Base-by-base conservation (phyloP, 2,329 filamentous ascomycete genomes). In the Chaetomiaceae sp. region DNA sequence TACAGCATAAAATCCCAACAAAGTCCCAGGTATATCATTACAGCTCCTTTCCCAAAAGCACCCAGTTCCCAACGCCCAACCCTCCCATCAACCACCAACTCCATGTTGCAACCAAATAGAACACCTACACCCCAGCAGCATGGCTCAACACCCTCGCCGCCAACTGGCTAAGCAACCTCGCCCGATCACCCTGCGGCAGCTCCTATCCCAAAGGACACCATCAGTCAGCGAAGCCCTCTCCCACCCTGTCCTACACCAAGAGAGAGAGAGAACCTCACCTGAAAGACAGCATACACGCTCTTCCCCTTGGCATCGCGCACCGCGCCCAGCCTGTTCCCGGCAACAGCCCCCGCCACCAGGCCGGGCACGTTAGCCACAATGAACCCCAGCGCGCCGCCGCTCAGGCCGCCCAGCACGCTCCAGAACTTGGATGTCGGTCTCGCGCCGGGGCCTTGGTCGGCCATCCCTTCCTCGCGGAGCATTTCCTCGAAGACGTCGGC, bases 351-450 rank as follows among this genome's bases (percentile, higher is more conserved):
- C 0, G 92, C 92, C 34, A 97, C 71, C 65, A 92, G 80, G 0
- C 94, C 94, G 0, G 92, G 89, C 45, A 96, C 83, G 68, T 97
- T 97, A 25, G 87, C 94, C 23, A 97, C 81, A 62, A 99, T 99
- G 70, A 97, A 97, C 0, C 94, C 94, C 69, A 99, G 80, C 3
- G 90, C 89, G 12, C 87, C 92, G 29, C 94, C 94, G 66, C 89
- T 94, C 37, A 92, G 70, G 1, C 90, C 91, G 3, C 94, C 94
- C 1, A 96, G 68, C 59, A 96, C 71, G 53, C 84, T 80, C 92
- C 94, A 99, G 71, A 99, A 95, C 62, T 84, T 84, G 57, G 82
- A 78, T 2, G 84, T 92, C 1, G 78, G 78, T 43, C 70, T 66
- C 44, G 78, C 80, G 17, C 80, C 79, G 4, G 77, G 76, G 8